phyloP scores from a whole-genome alignment of 345 rosid genomes.

The Eucalyptus sp. region DNA sequence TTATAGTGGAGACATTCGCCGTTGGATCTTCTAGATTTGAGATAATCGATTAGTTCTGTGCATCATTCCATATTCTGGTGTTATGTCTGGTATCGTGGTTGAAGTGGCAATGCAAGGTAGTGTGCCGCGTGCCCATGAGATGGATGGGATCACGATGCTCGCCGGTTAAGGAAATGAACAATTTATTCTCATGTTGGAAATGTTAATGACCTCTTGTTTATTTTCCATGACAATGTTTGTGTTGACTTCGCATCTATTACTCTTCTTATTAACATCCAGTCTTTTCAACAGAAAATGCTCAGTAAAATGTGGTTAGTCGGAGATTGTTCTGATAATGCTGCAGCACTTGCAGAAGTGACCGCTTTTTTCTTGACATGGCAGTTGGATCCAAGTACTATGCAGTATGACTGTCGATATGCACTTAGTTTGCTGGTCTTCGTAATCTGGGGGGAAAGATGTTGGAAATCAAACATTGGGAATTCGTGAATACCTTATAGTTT shows the following conservation, averaged over 20 bases:
- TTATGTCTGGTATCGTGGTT: background rate
- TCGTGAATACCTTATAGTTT: background rate
- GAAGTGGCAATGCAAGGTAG: background rate
- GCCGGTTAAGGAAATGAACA: background rate
- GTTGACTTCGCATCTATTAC: background rate
- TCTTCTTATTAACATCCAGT: background rate
- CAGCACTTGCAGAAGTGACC: background rate
- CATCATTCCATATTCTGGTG: background rate
- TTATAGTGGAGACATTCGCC: background rate
- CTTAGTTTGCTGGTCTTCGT: background rate
- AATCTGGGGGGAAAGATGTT: background rate
- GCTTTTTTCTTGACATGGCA: background rate
- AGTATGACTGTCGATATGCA: background rate
- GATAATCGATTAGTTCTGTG: background rate
- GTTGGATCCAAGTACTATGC: background rate
- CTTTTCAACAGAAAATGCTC: background rate
- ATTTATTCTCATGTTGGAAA: background rate
- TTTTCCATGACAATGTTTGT: background rate
- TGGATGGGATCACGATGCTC: background rate
- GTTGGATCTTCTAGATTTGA: background rate
- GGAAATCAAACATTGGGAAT: background rate
- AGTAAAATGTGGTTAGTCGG: background rate
- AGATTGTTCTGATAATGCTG: background rate
- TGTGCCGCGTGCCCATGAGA: background rate
- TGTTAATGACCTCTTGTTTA: background rate